Base-by-base conservation (phyloP, 345 rosid genomes). In the Limnanthes douglasii region DNA sequence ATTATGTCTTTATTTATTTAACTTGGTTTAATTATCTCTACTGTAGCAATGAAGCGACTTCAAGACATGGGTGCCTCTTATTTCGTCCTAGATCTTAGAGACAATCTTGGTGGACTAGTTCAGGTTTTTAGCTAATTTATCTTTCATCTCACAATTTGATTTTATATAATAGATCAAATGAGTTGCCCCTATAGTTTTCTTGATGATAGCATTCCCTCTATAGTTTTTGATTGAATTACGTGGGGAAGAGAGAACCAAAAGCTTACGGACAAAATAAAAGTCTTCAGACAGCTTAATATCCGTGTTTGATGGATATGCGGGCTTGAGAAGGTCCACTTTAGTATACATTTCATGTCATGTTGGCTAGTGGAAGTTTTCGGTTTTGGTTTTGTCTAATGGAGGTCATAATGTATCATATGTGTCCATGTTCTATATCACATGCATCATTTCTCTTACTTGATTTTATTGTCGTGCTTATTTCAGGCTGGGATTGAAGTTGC, bases 401-500 rank as follows among this genome's bases (percentile, higher is more conserved):
- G n/a, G n/a, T n/a, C n/a, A n/a, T n/a, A n/a, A n/a, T n/a, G n/a
- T n/a, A n/a, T n/a, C n/a, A n/a, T n/a, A n/a, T n/a, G n/a, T n/a
- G n/a, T n/a, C n/a, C n/a, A n/a, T n/a, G n/a, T n/a, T n/a, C n/a
- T n/a, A n/a, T n/a, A n/a, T n/a, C n/a, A 33, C 21, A 38, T 53
- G 36, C 3, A 19, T 39, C 14, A 38, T 37, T 25, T 8, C 42
- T 41, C 28, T 33, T 6, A 14, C 16, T 14, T 23, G 34, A 30
- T 54, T 51, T 3, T 39, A 16, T 7, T 34, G 7, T 31, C 54
- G 44, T 54, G 25, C 24, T 41, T 39, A 29, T 62, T 54, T 65
- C 75, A 86, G 97, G 95, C 93, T 46, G 97, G 97, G 52, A 76
- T 88, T 51, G 97, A 88, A 72, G 66, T 86, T 37, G 69, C 97